Base-by-base conservation (phyloP, 805 yeast genomes). In the Candida xiaguanensis region DNA sequence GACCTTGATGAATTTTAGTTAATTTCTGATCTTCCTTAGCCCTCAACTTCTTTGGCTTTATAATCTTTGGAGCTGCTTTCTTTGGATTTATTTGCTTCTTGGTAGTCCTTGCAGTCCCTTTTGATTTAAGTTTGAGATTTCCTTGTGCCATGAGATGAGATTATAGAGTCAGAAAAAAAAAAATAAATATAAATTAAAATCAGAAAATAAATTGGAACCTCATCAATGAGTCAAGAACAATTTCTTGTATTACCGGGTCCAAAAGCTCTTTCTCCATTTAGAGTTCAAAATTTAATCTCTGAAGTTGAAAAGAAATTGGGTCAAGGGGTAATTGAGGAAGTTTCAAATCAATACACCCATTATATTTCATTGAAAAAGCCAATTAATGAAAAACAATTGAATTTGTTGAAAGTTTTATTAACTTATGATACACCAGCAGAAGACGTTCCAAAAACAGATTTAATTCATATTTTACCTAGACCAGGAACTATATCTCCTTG, bases 401-500 rank as follows among this genome's bases (percentile, higher is more conserved):
- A 67, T 30, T 69, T 83, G 50, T 63, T 90, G 41, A 65, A 78
- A 40, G 66, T 74, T 9, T 69, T 91, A 46, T 74, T 91, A 59
- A 75, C 78, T 31, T 93, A 91, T 59, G 97, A 87, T 60, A 55
- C 77, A 15, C 74, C 80, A 17, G 65, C 82, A 23, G 88, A 85
- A 51, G 52, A 66, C 34, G 74, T 58, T 37, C 29, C 36, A 15
- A 25, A 36, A 48, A 65, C 78, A 23, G 75, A 77, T 45, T 65
- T 89, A 48, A 65, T 91, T 34, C 75, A 95, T 58, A 74, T 93
- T 38, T 72, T 89, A 38, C 99, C 99, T 31, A 79, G 98, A 61
- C 70, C 89, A 6, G 99, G 99, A 45, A 93, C 99, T 9, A 91
- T 93, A 49, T 90, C 98, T 18, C 98, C 99, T 24, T 93, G 99